Percentiles rank a stretch among this genome's conserved stretches.
phyloP scores from a whole-genome alignment of 2,329 filamentous ascomycete genomes.

The Allantophomopsis cytisporea region DNA sequence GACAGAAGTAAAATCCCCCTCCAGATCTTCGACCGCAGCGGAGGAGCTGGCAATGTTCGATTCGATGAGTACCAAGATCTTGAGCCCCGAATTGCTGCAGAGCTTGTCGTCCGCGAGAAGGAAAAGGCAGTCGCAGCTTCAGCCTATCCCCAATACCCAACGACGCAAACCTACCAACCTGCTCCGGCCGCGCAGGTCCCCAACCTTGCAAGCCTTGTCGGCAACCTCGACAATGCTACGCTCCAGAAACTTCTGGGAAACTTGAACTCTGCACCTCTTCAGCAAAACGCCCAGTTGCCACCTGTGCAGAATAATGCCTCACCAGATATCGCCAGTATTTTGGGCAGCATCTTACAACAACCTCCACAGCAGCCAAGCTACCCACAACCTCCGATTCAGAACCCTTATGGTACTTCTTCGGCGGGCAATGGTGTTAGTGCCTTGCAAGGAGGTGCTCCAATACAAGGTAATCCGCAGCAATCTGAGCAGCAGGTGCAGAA shows the following conservation, averaged over 20 bases:
- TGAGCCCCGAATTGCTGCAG: constrained; percentile 64
- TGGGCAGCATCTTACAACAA: constrained; percentile 14
- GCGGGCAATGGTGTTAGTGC: constrained; percentile 13
- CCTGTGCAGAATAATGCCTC: constrained; percentile 12
- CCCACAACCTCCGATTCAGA: constrained; percentile 18
- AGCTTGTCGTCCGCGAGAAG: constrained; percentile 66
- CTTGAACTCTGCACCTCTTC: constrained; percentile 22
- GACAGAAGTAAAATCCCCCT: constrained; percentile 61
- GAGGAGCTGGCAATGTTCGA: constrained; percentile 59
- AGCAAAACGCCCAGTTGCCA: constrained; percentile 1
- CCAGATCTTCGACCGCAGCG: constrained; percentile 73
- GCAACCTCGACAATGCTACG: constrained; percentile 52
- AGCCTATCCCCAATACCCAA: constrained; percentile 4
- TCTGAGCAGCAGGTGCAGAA: constrained; percentile 48
- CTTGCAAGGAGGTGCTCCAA: constrained; percentile 10
- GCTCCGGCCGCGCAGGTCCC: constrained; percentile 19
- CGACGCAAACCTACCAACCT: constrained; percentile 22
- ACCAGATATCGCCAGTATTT: constrained; percentile 17
- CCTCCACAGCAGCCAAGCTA: constrained; percentile 17
- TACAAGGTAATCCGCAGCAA: constrained; percentile 18
- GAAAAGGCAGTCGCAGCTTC: constrained; percentile 22
- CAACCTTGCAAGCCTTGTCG: constrained; percentile 52
- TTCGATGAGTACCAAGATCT: constrained; percentile 84
- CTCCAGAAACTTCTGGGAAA: constrained; percentile 58
- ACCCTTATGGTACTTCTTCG: constrained; percentile 14